Percentiles rank a stretch among this genome's conserved stretches.
These are phyloP conservation scores for Lentinula detonsa DNA, from an alignment of 768 basidiomycete species.

Conservation along the genomic window DNA sequence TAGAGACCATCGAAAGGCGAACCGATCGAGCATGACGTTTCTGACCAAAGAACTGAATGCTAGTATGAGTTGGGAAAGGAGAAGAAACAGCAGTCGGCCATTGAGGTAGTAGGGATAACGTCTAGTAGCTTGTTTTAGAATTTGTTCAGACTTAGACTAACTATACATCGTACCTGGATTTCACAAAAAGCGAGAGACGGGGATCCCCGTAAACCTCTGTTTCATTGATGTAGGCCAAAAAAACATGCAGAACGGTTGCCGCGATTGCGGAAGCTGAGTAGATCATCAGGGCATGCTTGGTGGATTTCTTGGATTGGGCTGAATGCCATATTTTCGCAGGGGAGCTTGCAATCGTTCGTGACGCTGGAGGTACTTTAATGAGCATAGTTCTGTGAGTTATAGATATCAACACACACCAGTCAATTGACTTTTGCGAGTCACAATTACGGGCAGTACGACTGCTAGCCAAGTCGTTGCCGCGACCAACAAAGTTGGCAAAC, in stretches of 20 bases:
- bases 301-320: conserved; percentile 42
- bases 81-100: conserved; percentile 56
- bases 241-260: conserved; percentile 37
- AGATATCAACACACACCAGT: conserved; percentile 33
- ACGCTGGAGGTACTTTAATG: conserved; percentile 24
- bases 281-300: conserved; percentile 34
- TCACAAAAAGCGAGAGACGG: conserved; percentile 52
- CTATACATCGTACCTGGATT: conserved; percentile 45
- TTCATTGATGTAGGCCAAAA: conserved; percentile 29
- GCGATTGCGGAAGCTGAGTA: conserved; percentile 43
- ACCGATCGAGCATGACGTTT: conserved; percentile 58
- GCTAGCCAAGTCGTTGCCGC: conserved; percentile 41
- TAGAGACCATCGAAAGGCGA: conserved; percentile 39
- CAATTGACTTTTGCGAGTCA: conserved; percentile 54
- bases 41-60: conserved; percentile 47
- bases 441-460: conserved; percentile 49
- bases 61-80: conserved; percentile 44
- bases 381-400: not conserved
- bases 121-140: conserved; percentile 25
- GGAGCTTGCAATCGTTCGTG: conserved; percentile 43
- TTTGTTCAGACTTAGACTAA: not conserved
- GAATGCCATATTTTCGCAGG: conserved; percentile 41
- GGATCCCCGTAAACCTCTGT: conserved; percentile 25
- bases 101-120: conserved; percentile 75
- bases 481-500: conserved; percentile 36